phyloP scores from a whole-genome alignment of 73 alveolate genomes.

The Effrenium voratum region DNA sequence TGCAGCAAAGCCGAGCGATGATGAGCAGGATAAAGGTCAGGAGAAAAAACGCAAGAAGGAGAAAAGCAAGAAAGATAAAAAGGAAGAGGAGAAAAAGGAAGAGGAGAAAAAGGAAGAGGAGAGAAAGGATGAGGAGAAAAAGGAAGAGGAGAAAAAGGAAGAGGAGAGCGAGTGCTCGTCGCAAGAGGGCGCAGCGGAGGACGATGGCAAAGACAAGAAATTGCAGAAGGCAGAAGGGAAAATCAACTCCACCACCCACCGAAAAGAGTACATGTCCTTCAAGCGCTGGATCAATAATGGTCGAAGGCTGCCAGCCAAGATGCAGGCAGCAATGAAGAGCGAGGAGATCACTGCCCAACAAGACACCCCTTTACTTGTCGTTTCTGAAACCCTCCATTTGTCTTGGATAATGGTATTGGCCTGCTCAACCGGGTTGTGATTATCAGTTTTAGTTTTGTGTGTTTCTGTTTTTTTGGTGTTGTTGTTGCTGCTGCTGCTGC shows the following conservation, averaged over 20 bases:
- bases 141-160: not conserved
- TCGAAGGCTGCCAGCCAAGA: not conserved
- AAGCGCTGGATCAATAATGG: not conserved
- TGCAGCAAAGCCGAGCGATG: not conserved
- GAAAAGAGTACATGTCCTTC: not conserved
- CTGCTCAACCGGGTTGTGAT: too few relatives aligned
- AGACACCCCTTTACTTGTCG: not conserved
- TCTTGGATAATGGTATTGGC: too few relatives aligned
- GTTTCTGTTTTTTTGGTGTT: too few relatives aligned
- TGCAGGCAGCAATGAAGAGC: not conserved
- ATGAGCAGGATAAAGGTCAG: not conserved
- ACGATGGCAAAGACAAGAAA: not conserved
- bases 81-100: not conserved
- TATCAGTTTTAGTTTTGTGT: too few relatives aligned
- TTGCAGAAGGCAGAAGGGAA: not conserved
- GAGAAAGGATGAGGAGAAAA: not conserved
- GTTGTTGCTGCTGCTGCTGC: too few relatives aligned
- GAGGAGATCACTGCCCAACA: not conserved
- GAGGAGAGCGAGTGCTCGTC: not conserved
- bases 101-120: not conserved
- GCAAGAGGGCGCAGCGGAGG: too few relatives aligned
- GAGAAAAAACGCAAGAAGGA: not conserved
- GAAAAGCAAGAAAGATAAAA: not conserved
- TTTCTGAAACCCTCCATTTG: too few relatives aligned
- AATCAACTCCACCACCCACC: constrained; percentile 9